Conservation (phyloP, 805 yeast species). For the Ogataea populi-albae region DNA sequence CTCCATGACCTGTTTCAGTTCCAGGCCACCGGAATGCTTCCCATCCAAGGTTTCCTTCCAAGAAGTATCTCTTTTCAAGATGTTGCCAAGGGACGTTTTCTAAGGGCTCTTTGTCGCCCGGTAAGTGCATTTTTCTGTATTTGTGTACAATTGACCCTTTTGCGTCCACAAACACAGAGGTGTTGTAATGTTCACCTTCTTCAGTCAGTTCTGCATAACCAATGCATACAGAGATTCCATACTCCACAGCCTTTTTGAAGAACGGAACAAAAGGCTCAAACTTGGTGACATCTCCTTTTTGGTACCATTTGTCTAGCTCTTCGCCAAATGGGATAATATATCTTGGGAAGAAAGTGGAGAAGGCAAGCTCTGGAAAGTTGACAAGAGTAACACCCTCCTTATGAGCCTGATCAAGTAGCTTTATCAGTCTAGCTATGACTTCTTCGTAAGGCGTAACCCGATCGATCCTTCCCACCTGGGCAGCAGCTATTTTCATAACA, state of each 20-base stretch:
- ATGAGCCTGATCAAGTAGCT: conserved; percentile 29
- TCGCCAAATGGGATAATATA: conserved; percentile 32
- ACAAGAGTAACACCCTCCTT: conserved; percentile 32
- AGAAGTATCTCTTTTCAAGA: conserved; percentile 37
- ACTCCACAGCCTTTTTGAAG: conserved; percentile 34
- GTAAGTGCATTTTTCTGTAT: conserved; percentile 38
- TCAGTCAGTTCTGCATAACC: conserved; percentile 40
- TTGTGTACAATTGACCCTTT: conserved; percentile 31
- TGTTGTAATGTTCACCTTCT: conserved; percentile 36
- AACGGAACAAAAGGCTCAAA: conserved; percentile 29
- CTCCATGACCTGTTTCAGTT: conserved; percentile 31
- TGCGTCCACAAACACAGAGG: conserved; percentile 33
- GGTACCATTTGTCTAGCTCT: conserved; percentile 36
- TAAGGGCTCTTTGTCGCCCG: conserved; percentile 36
- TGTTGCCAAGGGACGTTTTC: conserved; percentile 34
- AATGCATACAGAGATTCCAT: conserved; percentile 32
- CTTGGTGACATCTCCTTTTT: conserved; percentile 33
- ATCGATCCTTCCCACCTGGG: conserved; percentile 35
- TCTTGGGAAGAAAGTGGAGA: conserved; percentile 38
- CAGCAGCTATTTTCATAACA: conserved; percentile 25
- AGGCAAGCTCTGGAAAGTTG: conserved; percentile 36
- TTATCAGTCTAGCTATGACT: conserved; percentile 28
- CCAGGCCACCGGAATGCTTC: conserved; percentile 34
- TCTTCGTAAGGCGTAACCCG: conserved; percentile 30
- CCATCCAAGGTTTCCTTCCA: conserved; percentile 37